A percentile compares a stretch with the other conserved stretches of the same genome.
phyloP scores from a whole-genome alignment of 2,329 filamentous ascomycete species.

The Xylaria sp. region DNA sequence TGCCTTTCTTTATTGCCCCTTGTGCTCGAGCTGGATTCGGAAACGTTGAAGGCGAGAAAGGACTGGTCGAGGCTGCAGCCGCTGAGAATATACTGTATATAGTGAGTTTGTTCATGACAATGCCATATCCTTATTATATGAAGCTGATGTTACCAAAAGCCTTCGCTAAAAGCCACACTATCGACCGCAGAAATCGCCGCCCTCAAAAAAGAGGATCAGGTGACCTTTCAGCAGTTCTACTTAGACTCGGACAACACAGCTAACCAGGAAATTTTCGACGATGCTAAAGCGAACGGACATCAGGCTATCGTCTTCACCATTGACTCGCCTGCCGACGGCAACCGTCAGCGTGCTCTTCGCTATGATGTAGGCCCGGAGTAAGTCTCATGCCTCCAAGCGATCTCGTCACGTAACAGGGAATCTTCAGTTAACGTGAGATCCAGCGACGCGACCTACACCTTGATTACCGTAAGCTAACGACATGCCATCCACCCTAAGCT shows the following conservation, averaged over 20 bases:
- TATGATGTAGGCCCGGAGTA: not conserved
- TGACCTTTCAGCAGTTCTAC: not conserved
- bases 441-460: not conserved
- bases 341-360: not conserved
- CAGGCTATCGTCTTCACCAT: not conserved
- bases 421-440: not conserved
- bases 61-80: not conserved
- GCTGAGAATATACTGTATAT: not conserved
- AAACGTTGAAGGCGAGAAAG: not conserved
- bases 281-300: not conserved
- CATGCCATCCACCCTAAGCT: not conserved
- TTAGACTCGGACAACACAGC: not conserved
- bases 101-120: not conserved
- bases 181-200: not conserved
- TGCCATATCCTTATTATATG: not conserved
- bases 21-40: not conserved
- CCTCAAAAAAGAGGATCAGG: conserved; percentile 1
- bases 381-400: not conserved
- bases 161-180: not conserved
- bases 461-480: not conserved
- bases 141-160: not conserved
- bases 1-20: not conserved
- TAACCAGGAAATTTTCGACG: not conserved
- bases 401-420: not conserved
- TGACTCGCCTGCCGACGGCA: not conserved